Percentiles rank a stretch among this genome's conserved stretches.
phyloP scores from a whole-genome alignment of 371 early-diverging fungal species.

The Saksenaea vasiformis region DNA sequence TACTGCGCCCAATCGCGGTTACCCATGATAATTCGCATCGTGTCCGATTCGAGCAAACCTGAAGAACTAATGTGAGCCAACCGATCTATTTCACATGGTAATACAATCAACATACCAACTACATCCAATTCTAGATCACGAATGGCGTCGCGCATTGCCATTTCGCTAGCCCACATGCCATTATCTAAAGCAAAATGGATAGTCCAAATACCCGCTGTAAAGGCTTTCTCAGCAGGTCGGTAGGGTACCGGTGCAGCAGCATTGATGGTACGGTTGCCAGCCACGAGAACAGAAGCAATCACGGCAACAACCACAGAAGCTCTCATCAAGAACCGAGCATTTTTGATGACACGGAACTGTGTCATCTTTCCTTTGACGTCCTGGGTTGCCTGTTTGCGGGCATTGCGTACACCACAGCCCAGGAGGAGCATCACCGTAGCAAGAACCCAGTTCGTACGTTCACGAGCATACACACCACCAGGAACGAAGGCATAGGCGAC shows the following conservation, averaged over 20 bases:
- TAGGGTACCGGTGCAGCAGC: conserved; percentile 59
- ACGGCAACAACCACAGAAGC: conserved; percentile 27
- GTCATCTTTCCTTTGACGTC: conserved; percentile 22
- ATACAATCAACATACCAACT: conserved; percentile 51
- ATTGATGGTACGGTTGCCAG: conserved; percentile 29
- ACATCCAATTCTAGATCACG: conserved; percentile 81
- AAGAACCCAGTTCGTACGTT: conserved; percentile 73
- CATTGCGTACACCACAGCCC: conserved; percentile 53
- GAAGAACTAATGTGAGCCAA: background rate
- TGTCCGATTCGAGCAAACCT: conserved; percentile 80
- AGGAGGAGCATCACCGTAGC: conserved; percentile 50
- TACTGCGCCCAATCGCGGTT: conserved; percentile 85
- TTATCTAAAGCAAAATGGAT: conserved; percentile 87
- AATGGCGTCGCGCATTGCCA: conserved; percentile 74
- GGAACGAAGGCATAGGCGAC: conserved; percentile 88
- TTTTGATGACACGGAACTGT: conserved; percentile 39
- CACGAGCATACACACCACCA: conserved; percentile 72
- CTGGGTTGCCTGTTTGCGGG: conserved; percentile 29
- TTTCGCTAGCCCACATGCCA: conserved; percentile 81
- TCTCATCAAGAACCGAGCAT: conserved; percentile 41
- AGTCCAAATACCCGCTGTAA: conserved; percentile 88
- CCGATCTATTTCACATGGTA: background rate
- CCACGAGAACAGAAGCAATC: conserved; percentile 35
- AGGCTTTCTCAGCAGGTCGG: conserved; percentile 63
- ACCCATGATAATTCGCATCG: conserved; percentile 84